These are phyloP conservation scores for Pythium utonaiense DNA, from an alignment of 352 stramenopile genomes.

Conservation along the genomic window DNA sequence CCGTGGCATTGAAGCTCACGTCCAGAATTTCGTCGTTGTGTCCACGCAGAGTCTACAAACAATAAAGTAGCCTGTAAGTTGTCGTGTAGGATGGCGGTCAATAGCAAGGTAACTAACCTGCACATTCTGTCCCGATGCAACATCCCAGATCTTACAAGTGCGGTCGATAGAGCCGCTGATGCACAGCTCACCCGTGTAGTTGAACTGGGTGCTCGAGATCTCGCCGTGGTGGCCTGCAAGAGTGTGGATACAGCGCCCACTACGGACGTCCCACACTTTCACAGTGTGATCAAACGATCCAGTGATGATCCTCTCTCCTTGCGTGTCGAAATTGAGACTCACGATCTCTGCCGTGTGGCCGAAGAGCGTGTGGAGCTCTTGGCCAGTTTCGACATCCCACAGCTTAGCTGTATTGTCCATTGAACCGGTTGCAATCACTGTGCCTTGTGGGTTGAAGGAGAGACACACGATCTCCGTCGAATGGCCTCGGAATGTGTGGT, in stretches of 20 bases:
- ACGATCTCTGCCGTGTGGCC: conserved; percentile 95
- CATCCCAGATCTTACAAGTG: conserved; percentile 94
- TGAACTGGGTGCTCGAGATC: conserved; percentile 95
- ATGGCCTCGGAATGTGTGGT: conserved; percentile 94
- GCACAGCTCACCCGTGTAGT: conserved; percentile 91
- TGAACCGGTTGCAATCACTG: conserved; percentile 85
- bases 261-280: conserved; percentile 88
- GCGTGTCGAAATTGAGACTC: conserved; percentile 92
- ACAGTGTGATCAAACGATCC: conserved; percentile 95
- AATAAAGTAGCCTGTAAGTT: not conserved
- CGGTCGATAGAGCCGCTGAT: conserved; percentile 93
- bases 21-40: conserved; percentile 96
- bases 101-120: conserved; percentile 6
- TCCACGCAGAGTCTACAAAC: conserved; percentile 78
- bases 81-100: no score
- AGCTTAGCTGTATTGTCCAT: conserved; percentile 96
- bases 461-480: conserved; percentile 96
- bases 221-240: conserved; percentile 93
- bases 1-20: conserved; percentile 93
- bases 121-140: conserved; percentile 88
- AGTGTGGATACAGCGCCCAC: conserved; percentile 89
- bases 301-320: conserved; percentile 92
- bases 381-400: conserved; percentile 94
- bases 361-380: conserved; percentile 92
- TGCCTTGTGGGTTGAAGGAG: conserved; percentile 93